These are phyloP conservation scores for Leccinum obscurum DNA, from an alignment of 768 basidiomycete species.

Conservation along the genomic window DNA sequence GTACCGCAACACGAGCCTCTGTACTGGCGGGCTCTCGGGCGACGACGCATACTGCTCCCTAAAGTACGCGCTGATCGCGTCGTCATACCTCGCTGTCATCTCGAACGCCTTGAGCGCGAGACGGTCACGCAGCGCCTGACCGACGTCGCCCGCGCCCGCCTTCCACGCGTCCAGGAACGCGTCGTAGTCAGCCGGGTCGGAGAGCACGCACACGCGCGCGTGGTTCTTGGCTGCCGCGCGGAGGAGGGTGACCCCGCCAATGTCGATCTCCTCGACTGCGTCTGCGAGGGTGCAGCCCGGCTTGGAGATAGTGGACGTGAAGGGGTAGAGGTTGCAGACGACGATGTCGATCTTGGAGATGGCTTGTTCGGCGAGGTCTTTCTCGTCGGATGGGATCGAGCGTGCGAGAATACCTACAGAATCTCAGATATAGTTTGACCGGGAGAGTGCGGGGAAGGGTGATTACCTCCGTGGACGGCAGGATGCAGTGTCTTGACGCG, in stretches of 20 bases:
- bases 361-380: constrained; percentile 76
- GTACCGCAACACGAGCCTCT: constrained; percentile 86
- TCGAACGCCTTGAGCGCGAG: constrained; percentile 97
- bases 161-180: constrained; percentile 79
- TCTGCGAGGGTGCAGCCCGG: constrained; percentile 87
- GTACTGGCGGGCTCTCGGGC: constrained; percentile 73
- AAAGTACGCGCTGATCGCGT: constrained; percentile 95
- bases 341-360: constrained; percentile 96
- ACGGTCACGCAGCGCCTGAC: constrained; percentile 66
- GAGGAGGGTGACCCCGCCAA: constrained; percentile 96
- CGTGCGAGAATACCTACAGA: constrained; percentile 90
- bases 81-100: constrained; percentile 93
- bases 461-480: constrained; percentile 90
- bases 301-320: constrained; percentile 85
- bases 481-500: constrained; percentile 98
- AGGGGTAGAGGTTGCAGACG: constrained; percentile 99
- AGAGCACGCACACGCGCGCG: constrained; percentile 85
- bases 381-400: constrained; percentile 84
- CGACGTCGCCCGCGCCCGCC: constrained; percentile 73
- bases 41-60: constrained; percentile 92
- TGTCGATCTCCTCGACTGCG: constrained; percentile 98
- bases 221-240: constrained; percentile 99
- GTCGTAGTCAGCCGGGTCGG: constrained; percentile 85
- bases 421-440: constrained; percentile 7
- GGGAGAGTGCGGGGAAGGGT: neutral